These are phyloP conservation scores for Cicer chorassanicum DNA, from an alignment of 306 rosid species.

Conservation along the genomic window DNA sequence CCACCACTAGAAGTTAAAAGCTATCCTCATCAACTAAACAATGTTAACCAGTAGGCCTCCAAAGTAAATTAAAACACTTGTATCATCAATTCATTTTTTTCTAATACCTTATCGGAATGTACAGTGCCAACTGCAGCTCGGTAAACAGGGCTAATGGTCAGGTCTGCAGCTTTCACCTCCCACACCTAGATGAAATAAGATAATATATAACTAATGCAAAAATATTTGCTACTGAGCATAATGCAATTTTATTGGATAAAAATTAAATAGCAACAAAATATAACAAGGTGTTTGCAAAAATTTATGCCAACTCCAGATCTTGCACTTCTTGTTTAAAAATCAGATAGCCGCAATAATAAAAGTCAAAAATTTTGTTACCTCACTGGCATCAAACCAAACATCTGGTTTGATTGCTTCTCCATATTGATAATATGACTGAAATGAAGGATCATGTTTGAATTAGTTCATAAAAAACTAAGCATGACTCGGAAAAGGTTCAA, in stretches of 20 bases:
- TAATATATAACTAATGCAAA: constrained; percentile 4
- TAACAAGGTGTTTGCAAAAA: background rate
- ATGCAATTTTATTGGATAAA: constrained; percentile 11
- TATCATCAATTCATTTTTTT: constrained; percentile 15
- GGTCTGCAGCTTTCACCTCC: constrained; percentile 97
- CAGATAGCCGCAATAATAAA: constrained; percentile 5
- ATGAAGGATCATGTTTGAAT: constrained; percentile 40
- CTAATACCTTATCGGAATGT: constrained; percentile 79
- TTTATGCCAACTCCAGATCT: constrained; percentile 7
- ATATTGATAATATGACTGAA: constrained; percentile 75
- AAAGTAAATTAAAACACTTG: constrained; percentile 21
- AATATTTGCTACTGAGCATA: background rate
- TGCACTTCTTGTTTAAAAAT: constrained; percentile 23
- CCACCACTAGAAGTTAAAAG: constrained; percentile 39
- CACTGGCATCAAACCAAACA: constrained; percentile 93
- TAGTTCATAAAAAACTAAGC: constrained; percentile 36
- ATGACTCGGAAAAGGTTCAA: constrained; percentile 12
- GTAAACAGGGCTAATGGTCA: constrained; percentile 93
- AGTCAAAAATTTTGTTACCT: constrained; percentile 54
- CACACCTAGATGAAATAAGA: constrained; percentile 68
- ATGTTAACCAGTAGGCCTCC: constrained; percentile 8
- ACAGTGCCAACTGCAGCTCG: constrained; percentile 88
- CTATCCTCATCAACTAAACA: constrained; percentile 29
- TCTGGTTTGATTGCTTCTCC: constrained; percentile 78
- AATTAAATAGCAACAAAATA: background rate